phyloP scores from a whole-genome alignment of 2,329 filamentous ascomycete species.

The Cordyceps javanica region DNA sequence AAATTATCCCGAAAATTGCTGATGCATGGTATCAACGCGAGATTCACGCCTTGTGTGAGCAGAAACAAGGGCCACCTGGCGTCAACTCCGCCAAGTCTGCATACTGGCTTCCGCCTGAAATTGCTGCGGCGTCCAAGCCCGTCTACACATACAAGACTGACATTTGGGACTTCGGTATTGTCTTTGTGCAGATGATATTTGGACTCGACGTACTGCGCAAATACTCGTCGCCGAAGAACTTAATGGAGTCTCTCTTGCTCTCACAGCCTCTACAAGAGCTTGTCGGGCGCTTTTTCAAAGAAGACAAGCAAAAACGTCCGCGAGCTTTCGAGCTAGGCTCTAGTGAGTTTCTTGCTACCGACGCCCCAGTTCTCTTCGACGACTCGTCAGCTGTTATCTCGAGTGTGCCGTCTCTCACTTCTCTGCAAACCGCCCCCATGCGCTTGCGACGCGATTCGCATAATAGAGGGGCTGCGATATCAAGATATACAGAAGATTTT shows the following conservation, averaged over 20 bases:
- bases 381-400: conserved; percentile 35
- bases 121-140: conserved; percentile 54
- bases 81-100: conserved; percentile 62
- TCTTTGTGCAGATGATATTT: conserved; percentile 91
- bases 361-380: conserved; percentile 52
- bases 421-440: conserved; percentile 36
- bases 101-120: conserved; percentile 79
- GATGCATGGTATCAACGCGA: conserved; percentile 67
- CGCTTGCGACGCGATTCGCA: conserved; percentile 58
- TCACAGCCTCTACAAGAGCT: conserved; percentile 75
- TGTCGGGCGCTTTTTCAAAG: conserved; percentile 75
- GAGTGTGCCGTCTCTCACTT: conserved; percentile 36
- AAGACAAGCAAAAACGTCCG: conserved; percentile 75
- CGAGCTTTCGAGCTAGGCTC: conserved; percentile 69
- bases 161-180: conserved; percentile 89
- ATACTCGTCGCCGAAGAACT: conserved; percentile 69
- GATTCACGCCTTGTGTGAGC: conserved; percentile 54
- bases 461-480: conserved; percentile 46
- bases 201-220: conserved; percentile 70
- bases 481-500: conserved; percentile 83
- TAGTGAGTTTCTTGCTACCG: conserved; percentile 60
- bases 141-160: conserved; percentile 75
- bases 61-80: conserved; percentile 46
- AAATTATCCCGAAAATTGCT: conserved; percentile 66
- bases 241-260: conserved; percentile 65